Evolutionary conservation across 2,329 filamentous ascomycete species (phyloP), one percentile per base, ranked within the genome.

Genomic region (Venturia effusa): DNA sequence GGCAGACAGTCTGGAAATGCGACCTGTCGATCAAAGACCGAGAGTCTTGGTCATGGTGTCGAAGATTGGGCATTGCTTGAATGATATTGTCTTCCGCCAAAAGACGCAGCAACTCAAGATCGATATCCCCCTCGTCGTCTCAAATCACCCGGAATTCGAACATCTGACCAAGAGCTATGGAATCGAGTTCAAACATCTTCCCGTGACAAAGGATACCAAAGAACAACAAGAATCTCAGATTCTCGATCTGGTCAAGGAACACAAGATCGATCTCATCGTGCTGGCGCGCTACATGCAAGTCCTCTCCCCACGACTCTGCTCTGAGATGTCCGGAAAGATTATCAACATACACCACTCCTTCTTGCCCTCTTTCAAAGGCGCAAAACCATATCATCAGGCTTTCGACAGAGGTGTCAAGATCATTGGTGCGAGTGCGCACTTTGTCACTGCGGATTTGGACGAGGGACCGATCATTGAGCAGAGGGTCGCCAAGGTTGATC

Each of bases 331-430:
- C 61, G 90, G 90, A 65, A 86, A 85, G 73, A 94, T 94, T 78
- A 93, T 94, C 87, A 94, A 94, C 78, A 93, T 94, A 76, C 90
- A 94, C 78, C 90, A 94, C 78, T 88, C 84, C 69, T 94, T 94
- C 83, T 75, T 94, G 81, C 90, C 90, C 0, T 87, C 83, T 11
- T 94, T 94, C 84, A 94, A 94, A 81, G 90, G 90, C 66, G 90
- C 90, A 37, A 91, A 90, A 77, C 90, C 90, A 3, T 94, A 94
- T 76, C 90, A 93, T 75, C 90, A 94, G 80, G 90, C 90, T 8
- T 92, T 89, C 72, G 89, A 93, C 67, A 84, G 89, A 34, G 90
- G 90, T 66, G 90, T 94, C 68, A 94, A 94, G 83, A 93, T 94
- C 69, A 92, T 92, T 64, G 90, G 90, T 65, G 90, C 90, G 30